phyloP scores from a whole-genome alignment of 164 flowering plant genomes.

The Chimonanthus praecox region DNA sequence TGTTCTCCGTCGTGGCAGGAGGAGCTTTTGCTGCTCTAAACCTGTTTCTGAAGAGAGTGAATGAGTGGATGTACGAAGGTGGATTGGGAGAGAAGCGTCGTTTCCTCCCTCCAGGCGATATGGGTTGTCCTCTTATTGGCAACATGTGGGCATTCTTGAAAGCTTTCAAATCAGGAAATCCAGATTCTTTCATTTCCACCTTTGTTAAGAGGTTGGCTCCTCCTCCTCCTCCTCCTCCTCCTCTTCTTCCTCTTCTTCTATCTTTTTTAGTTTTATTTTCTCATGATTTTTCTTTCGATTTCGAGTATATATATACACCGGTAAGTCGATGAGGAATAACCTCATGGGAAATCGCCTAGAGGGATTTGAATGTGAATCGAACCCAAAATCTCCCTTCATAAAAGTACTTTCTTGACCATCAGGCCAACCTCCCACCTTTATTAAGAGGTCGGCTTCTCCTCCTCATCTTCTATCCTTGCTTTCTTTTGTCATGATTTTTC shows the following conservation, averaged over 20 bases:
- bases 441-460: slow-evolving; percentile 42
- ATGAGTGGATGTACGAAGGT: slow-evolving; percentile 51
- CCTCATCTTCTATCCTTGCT: background rate
- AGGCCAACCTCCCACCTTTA: background rate
- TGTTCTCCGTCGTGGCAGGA: background rate
- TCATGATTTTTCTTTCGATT: too few relatives aligned
- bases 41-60: slow-evolving; percentile 32
- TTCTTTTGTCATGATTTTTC: too few relatives aligned
- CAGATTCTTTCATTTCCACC: slow-evolving; percentile 69
- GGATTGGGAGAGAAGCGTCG: slow-evolving; percentile 41
- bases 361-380: too few relatives aligned
- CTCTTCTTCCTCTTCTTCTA: background rate
- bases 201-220: slow-evolving; percentile 46
- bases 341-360: too few relatives aligned
- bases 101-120: slow-evolving; percentile 75
- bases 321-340: too few relatives aligned
- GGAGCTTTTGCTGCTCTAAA: slow-evolving; percentile 24
- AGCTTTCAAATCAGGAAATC: slow-evolving; percentile 71
- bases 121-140: slow-evolving; percentile 85
- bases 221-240: slow-evolving; percentile 12
- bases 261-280: background rate
- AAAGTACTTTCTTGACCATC: too few relatives aligned
- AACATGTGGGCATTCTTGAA: slow-evolving; percentile 75
- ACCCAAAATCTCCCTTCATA: too few relatives aligned
- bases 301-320: too few relatives aligned